Evolutionary conservation across 1,284 basidiomycete species (phyloP), one percentile per base, ranked within the genome.

Genomic region (Ceratobasidium sp.): DNA sequence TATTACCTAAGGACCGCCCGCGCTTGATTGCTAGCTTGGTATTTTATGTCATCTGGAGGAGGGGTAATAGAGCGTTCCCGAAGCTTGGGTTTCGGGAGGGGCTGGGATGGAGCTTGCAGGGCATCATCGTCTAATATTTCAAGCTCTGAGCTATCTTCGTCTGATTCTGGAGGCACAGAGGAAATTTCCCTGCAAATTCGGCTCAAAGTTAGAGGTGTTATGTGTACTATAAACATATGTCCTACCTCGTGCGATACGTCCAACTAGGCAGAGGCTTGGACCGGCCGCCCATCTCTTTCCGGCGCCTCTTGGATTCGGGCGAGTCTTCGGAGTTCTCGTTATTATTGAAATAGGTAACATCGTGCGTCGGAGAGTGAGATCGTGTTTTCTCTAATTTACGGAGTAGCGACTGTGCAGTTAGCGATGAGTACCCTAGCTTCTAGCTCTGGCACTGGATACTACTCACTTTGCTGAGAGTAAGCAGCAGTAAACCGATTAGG

Each of bases 31-130:
- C 61, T 63, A 15, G 64, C 73, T 33, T 76, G 49, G 18, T 76
- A 67, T 56, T 13, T 53, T 51, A 76, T 42, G 39, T 76, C 61
- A 18, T 67, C 46, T 23, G 73, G 73, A 40, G 73, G 73, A 13
- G 73, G 73, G 4, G 73, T 76, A n/a, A 76, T 76, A 20, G 73
- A 76, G 51, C 53, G 44, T n/a, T 76, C 73, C 67, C 73, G 61
- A 28, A 76, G 73, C 28, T 67, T 76, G 40, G 73, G 73, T 39
- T 76, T 40, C 40, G 73, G 63, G 26, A 67, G 63, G 15, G 73
- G 73, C 39, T 53, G 63, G 33, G 73, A 76, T 26, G 63, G 51
- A 33, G 42, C 55, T 53, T 40, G 49, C 13, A 33, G 53, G 28
- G 23, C 33, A 56, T 76, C 72, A 13, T 75, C 73, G 26, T 76